A percentile compares a stretch with the other conserved stretches of the same genome.
phyloP scores from a whole-genome alignment of 495 filamentous ascomycete genomes.

The Penicillium fimorum region DNA sequence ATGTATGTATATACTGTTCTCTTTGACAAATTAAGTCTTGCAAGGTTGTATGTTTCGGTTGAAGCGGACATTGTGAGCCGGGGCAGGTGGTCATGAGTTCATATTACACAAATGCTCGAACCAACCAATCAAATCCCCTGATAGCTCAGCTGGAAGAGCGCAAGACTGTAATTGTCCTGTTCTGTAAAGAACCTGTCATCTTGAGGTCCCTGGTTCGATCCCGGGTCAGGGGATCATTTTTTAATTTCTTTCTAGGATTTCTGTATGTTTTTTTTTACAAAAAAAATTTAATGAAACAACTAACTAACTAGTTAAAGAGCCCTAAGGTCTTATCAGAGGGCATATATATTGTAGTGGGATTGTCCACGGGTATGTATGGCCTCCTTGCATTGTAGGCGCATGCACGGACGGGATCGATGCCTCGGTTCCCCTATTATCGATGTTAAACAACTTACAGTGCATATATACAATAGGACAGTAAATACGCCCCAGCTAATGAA shows the following conservation, averaged over 20 bases:
- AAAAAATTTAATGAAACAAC: background rate
- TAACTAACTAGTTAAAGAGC: too few species aligned
- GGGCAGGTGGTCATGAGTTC: too few species aligned
- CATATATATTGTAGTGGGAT: background rate
- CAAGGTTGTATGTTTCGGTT: too few species aligned
- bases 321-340: too few species aligned
- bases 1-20: too few species aligned
- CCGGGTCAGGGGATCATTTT: slow-evolving; percentile 8
- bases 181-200: background rate
- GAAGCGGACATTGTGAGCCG: too few species aligned
- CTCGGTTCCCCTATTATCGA: background rate
- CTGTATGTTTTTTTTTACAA: background rate
- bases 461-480: background rate
- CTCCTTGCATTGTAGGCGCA: background rate
- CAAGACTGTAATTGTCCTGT: slow-evolving; percentile 8
- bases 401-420: background rate
- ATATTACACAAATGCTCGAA: too few species aligned
- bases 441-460: background rate
- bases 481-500: too few species aligned
- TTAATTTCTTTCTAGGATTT: background rate
- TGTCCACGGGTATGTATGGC: background rate
- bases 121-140: background rate
- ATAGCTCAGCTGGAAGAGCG: slow-evolving; percentile 21
- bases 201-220: slow-evolving; percentile 10
- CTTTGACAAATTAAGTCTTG: too few species aligned